Conservation (phyloP, 2,329 filamentous ascomycete genomes). For the Fusarium sp. region DNA sequence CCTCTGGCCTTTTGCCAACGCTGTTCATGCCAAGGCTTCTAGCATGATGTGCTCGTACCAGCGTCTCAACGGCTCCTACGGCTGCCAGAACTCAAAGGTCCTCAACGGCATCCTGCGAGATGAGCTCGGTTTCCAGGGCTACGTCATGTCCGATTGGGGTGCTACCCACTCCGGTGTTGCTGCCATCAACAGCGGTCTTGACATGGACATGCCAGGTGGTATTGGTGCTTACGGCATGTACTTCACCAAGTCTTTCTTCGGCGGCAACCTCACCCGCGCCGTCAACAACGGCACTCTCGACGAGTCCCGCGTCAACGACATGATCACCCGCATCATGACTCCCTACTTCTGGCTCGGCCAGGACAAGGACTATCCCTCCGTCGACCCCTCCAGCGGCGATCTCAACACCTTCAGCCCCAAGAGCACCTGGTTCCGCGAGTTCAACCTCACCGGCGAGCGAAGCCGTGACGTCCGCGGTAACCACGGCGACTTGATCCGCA, state of each 20-base stretch:
- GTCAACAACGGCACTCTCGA: slow-evolving; percentile 59
- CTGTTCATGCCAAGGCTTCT: slow-evolving; percentile 45
- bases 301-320: slow-evolving; percentile 54
- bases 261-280: slow-evolving; percentile 55
- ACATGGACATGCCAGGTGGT: slow-evolving; percentile 63
- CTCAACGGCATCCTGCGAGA: slow-evolving; percentile 80
- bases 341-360: slow-evolving; percentile 61
- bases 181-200: slow-evolving; percentile 76
- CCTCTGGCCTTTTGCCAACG: slow-evolving; percentile 50
- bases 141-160: slow-evolving; percentile 82
- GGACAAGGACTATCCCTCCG: slow-evolving; percentile 55
- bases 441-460: slow-evolving; percentile 58
- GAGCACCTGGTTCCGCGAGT: slow-evolving; percentile 54
- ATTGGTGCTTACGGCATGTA: slow-evolving; percentile 45
- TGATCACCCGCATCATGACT: slow-evolving; percentile 63
- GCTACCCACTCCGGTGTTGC: slow-evolving; percentile 77
- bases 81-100: slow-evolving; percentile 81
- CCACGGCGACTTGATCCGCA: slow-evolving; percentile 64
- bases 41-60: slow-evolving; percentile 75
- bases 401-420: slow-evolving; percentile 60
- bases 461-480: slow-evolving; percentile 63
- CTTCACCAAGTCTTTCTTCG: slow-evolving; percentile 53
- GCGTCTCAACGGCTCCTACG: slow-evolving; percentile 82
- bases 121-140: slow-evolving; percentile 83
- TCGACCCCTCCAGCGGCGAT: slow-evolving; percentile 56